Percentiles rank a stretch among this genome's conserved stretches.
These are phyloP conservation scores for Botrytis hyacinthi DNA, from an alignment of 2,329 filamentous ascomycete species.

Conservation along the genomic window DNA sequence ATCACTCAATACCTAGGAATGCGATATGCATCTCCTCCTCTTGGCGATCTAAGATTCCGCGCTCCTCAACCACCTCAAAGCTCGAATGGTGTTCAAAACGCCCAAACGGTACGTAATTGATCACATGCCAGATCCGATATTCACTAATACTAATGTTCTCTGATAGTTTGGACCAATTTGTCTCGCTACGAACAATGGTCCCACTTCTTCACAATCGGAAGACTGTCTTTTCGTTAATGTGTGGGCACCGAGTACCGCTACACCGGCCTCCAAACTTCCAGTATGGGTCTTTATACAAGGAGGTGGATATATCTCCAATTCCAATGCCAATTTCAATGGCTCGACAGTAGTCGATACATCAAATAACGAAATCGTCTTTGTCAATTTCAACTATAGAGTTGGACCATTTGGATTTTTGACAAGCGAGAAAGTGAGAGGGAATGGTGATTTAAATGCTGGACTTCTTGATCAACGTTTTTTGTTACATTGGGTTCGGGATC, in stretches of 20 bases:
- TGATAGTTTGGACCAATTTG: slow-evolving; percentile 22
- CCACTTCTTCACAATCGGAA: slow-evolving; percentile 15
- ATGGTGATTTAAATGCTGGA: slow-evolving; percentile 61
- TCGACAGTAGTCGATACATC: slow-evolving; percentile 47
- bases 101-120: background rate
- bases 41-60: slow-evolving; percentile 64
- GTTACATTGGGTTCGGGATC: slow-evolving; percentile 58
- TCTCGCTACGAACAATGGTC: slow-evolving; percentile 5
- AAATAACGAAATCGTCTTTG: slow-evolving; percentile 49
- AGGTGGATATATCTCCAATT: slow-evolving; percentile 47
- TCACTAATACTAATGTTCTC: background rate
- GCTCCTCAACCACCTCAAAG: slow-evolving; percentile 30
- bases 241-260: slow-evolving; percentile 45
- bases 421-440: slow-evolving; percentile 51
- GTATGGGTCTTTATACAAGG: slow-evolving; percentile 55
- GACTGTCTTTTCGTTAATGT: slow-evolving; percentile 49
- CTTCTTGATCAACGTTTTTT: slow-evolving; percentile 61
- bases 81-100: background rate
- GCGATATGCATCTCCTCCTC: slow-evolving; percentile 66
- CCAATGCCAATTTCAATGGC: slow-evolving; percentile 54
- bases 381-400: slow-evolving; percentile 64
- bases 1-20: slow-evolving; percentile 71
- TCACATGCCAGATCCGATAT: background rate
- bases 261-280: slow-evolving; percentile 45
- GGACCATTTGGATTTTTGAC: slow-evolving; percentile 62